Base-by-base conservation (phyloP, 805 yeast species). In the Monosporozyma servazzii region DNA sequence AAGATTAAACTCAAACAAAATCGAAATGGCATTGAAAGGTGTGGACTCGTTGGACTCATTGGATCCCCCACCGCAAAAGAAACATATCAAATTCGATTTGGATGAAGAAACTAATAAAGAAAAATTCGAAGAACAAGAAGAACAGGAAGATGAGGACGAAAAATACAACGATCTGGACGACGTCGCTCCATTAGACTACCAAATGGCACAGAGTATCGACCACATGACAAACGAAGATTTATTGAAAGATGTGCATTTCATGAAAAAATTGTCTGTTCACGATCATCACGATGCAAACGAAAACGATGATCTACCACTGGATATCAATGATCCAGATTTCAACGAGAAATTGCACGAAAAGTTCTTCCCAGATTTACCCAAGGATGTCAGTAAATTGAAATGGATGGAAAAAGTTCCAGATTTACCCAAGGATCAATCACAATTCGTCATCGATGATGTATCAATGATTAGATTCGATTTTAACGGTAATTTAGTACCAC, bases 311-410 rank as follows among this genome's bases (percentile, higher is more conserved):
- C 68, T 67, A 21, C 44, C 45, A 18, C 57, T 84, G 33, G 89
- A 86, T 57, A 66, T 87, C 5, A 73, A 85, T 60, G 96, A 85
- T 66, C 93, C 95, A 1, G 75, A 83, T 10, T 90, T 90, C 64
- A 77, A 81, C 57, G 82, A 82, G 27, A 84, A 88, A 61, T 70
- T 93, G 48, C 93, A 89, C 60, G 85, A 81, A 25, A 86, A 86
- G 62, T 91, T 80, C 69, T 93, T 82, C 69, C 97, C 99, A 1
- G 91, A 89, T 57, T 72, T 93, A 48, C 96, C 96, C 1, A 80
- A 74, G 47, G 96, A 93, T 57, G 78, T 87, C 0, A 82, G 80
- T 41, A 85, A 87, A 59, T 67, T 93, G 51, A 86, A 89, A 53
- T 93, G 99, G 99, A 90, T 90, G 96, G 77, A 83, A 52, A 81